Evolutionary conservation across 192 early-diverging fungal species (phyloP).

Genomic region (Paraglomus brasilianum): DNA sequence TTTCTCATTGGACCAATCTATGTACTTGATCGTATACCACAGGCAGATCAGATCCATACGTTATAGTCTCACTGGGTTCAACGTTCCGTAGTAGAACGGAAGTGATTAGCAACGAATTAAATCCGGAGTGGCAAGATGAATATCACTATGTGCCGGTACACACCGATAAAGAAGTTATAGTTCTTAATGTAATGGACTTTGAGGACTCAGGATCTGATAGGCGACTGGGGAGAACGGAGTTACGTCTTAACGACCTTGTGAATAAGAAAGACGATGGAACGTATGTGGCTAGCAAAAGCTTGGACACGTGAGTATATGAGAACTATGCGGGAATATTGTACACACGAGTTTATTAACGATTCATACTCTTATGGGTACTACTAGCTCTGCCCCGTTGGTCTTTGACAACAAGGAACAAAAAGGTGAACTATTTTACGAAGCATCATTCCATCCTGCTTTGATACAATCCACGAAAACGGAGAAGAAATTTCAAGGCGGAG

Average conservation of each 20-base stretch:
- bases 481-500: slow-evolving; percentile 43
- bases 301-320: slow-evolving; percentile 39
- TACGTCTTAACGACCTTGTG: slow-evolving; percentile 24
- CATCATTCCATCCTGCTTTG: slow-evolving; percentile 37
- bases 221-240: slow-evolving; percentile 58
- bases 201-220: slow-evolving; percentile 76
- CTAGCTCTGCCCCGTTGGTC: slow-evolving; percentile 5
- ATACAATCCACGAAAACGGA: slow-evolving; percentile 40
- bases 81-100: slow-evolving; percentile 63
- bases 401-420: slow-evolving; percentile 23
- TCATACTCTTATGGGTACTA: not conserved
- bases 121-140: slow-evolving; percentile 80
- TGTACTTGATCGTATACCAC: slow-evolving; percentile 15
- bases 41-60: slow-evolving; percentile 85
- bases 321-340: not conserved
- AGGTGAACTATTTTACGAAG: slow-evolving; percentile 16
- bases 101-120: slow-evolving; percentile 66
- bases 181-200: slow-evolving; percentile 73
- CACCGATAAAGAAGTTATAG: slow-evolving; percentile 60
- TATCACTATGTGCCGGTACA: slow-evolving; percentile 75
- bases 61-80: slow-evolving; percentile 58
- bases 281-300: slow-evolving; percentile 26
- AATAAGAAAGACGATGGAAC: slow-evolving; percentile 30
- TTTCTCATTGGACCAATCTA: slow-evolving; percentile 6
- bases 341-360: not conserved